Base-by-base conservation (phyloP, 257 asterid genomes). In the Coffea eugenioides region DNA sequence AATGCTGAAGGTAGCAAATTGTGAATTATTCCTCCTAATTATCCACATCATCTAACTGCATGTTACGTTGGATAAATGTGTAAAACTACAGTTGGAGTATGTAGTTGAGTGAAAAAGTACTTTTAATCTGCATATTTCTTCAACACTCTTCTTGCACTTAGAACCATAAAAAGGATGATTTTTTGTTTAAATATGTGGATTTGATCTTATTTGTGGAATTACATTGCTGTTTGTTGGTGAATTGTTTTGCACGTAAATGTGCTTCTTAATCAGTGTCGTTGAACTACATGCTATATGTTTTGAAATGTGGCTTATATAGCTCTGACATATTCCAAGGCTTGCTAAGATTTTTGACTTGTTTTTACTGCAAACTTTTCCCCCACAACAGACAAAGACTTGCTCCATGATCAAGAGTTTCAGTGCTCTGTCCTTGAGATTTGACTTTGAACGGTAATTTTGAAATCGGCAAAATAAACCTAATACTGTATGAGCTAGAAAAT, bases 381-480 rank as follows among this genome's bases (percentile, higher is more conserved):
- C 97, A 97, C 0, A 97, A 94, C 70, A 97, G 97, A 0, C 94
- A 89, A 73, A 90, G 97, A 87, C 73, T 94, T 39, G 81, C 88
- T 1, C 98, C 98, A 3, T 94, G 71, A 81, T 57, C 80, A 16
- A 43, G n/a, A 27, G 48, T n/a, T 48, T 46, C 5, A 61, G 10
- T 61, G 34, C 34, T 23, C 9, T 62, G 14, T 25, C 68, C 12
- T n/a, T 1, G 15, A 62, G 15, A 20, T 62, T 62, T 62, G 7
- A 16, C n/a, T 57, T 57, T 57, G 64, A 18, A 57, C 4, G 25
- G 25, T 54, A 0, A 7, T 21, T n/a, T 25, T 57, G n/a, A 25
- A 21, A 57, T n/a, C 21, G 64, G 64, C 10, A 18, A 57, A 57
- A 0, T 57, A 57, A 9, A 14, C 61, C 61, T 4, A 18, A 6